Percentiles rank a stretch among this genome's conserved stretches.
Evolutionary conservation across 306 rosid genomes (phyloP).

Genomic region (Cicer bijugum): DNA sequence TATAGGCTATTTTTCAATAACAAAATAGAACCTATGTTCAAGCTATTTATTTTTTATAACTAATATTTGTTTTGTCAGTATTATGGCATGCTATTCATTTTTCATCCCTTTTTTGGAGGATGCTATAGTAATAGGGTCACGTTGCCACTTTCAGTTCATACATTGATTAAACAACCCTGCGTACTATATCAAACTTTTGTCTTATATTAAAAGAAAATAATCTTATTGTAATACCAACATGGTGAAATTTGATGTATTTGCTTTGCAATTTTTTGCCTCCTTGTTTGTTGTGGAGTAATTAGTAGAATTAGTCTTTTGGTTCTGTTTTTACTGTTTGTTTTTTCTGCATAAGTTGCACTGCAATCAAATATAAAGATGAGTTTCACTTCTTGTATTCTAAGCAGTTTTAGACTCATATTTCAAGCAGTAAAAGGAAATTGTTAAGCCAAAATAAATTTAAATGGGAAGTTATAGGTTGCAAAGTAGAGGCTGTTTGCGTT

Average conservation of each 20-base stretch:
- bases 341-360: no score
- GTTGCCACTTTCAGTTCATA: slow-evolving; percentile 20
- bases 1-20: no score
- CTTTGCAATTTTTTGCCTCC: background rate
- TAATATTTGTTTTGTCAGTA: slow-evolving; percentile 12
- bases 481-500: no score
- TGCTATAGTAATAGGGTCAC: background rate
- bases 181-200: background rate
- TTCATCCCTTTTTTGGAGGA: slow-evolving; percentile 4
- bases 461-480: no score
- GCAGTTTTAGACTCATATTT: no score
- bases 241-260: background rate
- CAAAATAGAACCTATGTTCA: no score
- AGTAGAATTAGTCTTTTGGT: no score
- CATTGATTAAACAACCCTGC: background rate
- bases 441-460: no score
- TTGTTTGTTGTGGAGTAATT: background rate
- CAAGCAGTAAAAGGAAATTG: no score
- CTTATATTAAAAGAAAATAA: background rate
- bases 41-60: background rate
- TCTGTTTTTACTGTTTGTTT: no score
- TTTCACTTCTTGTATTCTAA: no score
- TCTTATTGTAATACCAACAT: background rate
- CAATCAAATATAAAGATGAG: no score
- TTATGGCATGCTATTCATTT: slow-evolving; percentile 19